Evolutionary conservation across 495 filamentous ascomycete species (phyloP).

Genomic region (Penicillium bovifimosum): DNA sequence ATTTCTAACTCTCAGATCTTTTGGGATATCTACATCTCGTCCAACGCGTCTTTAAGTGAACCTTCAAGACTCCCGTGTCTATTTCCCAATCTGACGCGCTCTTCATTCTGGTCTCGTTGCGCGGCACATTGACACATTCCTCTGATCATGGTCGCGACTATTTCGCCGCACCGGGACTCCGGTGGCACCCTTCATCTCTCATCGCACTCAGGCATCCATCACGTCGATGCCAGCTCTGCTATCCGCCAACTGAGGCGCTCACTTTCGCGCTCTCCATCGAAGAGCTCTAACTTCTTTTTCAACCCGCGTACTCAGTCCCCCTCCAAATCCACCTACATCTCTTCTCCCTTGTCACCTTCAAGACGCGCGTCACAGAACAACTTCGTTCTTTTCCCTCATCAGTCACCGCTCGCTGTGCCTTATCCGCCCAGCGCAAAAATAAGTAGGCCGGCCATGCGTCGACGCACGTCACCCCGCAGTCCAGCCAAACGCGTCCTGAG

Average conservation of each 20-base stretch:
- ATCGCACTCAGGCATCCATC: slow-evolving; percentile 74
- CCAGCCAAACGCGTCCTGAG: slow-evolving; percentile 70
- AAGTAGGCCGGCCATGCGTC: slow-evolving; percentile 42
- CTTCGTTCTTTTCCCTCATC: slow-evolving; percentile 45
- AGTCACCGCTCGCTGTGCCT: slow-evolving; percentile 49
- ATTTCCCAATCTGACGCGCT: background rate
- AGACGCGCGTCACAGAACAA: slow-evolving; percentile 39
- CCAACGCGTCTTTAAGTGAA: background rate
- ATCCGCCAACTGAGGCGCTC: slow-evolving; percentile 77
- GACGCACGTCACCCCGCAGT: slow-evolving; percentile 64
- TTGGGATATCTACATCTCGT: background rate
- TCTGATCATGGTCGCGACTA: slow-evolving; percentile 46
- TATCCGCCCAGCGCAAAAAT: slow-evolving; percentile 49
- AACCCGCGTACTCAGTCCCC: slow-evolving; percentile 52
- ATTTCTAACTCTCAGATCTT: background rate
- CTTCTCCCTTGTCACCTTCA: slow-evolving; percentile 49
- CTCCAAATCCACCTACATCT: slow-evolving; percentile 42
- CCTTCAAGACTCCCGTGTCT: background rate
- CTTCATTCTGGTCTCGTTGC: slow-evolving; percentile 19
- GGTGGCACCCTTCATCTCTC: slow-evolving; percentile 76
- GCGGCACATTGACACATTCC: slow-evolving; percentile 20
- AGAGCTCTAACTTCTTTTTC: slow-evolving; percentile 61
- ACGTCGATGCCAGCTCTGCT: slow-evolving; percentile 70
- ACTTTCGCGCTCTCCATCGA: slow-evolving; percentile 81
- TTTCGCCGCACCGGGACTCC: slow-evolving; percentile 54